Evolutionary conservation across 805 yeast genomes (phyloP), one percentile per base, ranked within the genome.

Genomic region (Kodamaea nitidulidarum): DNA sequence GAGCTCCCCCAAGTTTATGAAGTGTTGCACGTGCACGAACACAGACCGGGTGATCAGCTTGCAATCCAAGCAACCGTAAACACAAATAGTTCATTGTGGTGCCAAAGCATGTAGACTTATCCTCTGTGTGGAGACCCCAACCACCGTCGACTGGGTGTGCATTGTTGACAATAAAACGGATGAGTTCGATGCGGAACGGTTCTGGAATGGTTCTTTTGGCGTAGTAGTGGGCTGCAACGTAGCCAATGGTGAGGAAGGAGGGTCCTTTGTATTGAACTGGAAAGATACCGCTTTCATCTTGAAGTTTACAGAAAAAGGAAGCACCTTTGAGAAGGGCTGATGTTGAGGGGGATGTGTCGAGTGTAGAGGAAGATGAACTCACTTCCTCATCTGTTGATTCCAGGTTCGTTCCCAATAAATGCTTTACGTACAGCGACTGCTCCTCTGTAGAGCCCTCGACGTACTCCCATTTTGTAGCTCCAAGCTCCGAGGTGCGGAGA

Each of bases 101-200:
- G 4, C 99, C 98, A 58, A 90, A 90, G 49, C 93, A 93, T 0
- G 99, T 93, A 7, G 93, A 81, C 58, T 91, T 93, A 57, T 93
- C 99, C 37, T 78, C 80, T 4, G 88, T 78, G 58, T 93, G 97
- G 27, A 93, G 69, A 0, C 99, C 99, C 99, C 99, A 93, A 2
- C 98, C 99, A n/a, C 99, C 99, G 60, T 93, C 98, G 1, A 90
- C 96, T 0, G 97, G 97, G 57, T 93, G 96, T 0, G 97, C 82
- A 0, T 87, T 76, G 57, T 93, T 93, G n/a, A 88, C 86, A 12
- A 93, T 63, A 55, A 90, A 93, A 43, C 98, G 71, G 18, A 84
- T 78, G 54, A 93, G 62, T 60, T 93, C 99, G 10, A 64, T 62
- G 46, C 69, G 69, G 51, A 73, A 76, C 27, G 76, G 81, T 21